phyloP scores from a whole-genome alignment of 2,329 filamentous ascomycete genomes.

The Hymenoscyphus infarciens region DNA sequence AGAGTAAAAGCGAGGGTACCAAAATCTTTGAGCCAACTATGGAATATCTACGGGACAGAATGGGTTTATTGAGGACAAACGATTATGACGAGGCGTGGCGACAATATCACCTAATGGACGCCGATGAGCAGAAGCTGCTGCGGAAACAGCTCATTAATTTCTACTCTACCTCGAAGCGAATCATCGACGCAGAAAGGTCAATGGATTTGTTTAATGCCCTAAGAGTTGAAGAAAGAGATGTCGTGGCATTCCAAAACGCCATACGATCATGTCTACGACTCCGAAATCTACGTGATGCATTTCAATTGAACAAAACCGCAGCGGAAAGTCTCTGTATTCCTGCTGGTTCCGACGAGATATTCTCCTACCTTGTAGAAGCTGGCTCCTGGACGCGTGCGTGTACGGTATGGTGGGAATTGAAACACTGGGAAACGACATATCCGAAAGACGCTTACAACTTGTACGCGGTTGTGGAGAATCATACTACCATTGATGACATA shows the following conservation, averaged over 20 bases:
- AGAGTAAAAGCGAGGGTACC: background rate
- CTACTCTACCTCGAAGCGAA: constrained; percentile 38
- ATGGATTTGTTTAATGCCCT: constrained; percentile 43
- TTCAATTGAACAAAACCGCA: constrained; percentile 24
- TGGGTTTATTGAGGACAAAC: constrained; percentile 20
- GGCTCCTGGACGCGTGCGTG: constrained; percentile 27
- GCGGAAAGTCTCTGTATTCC: constrained; percentile 19
- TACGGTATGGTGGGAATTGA: constrained; percentile 23
- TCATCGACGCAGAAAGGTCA: constrained; percentile 41
- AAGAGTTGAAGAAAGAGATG: constrained; percentile 35
- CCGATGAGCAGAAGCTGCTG: constrained; percentile 22
- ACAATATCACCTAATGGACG: constrained; percentile 34
- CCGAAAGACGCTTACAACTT: constrained; percentile 15
- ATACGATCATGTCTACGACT: constrained; percentile 43
- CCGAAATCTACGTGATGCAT: constrained; percentile 37
- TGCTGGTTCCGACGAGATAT: constrained; percentile 26
- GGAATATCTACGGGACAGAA: constrained; percentile 16
- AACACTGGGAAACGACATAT: constrained; percentile 7
- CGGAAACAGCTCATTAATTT: constrained; percentile 35
- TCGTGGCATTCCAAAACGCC: constrained; percentile 43
- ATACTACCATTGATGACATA: constrained; percentile 16
- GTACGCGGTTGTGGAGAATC: constrained; percentile 16
- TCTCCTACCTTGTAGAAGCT: constrained; percentile 26
- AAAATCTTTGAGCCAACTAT: constrained; percentile 2
- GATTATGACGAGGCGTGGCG: constrained; percentile 41